Conservation (phyloP, 805 yeast genomes). For the Kregervanrija delftensis region DNA sequence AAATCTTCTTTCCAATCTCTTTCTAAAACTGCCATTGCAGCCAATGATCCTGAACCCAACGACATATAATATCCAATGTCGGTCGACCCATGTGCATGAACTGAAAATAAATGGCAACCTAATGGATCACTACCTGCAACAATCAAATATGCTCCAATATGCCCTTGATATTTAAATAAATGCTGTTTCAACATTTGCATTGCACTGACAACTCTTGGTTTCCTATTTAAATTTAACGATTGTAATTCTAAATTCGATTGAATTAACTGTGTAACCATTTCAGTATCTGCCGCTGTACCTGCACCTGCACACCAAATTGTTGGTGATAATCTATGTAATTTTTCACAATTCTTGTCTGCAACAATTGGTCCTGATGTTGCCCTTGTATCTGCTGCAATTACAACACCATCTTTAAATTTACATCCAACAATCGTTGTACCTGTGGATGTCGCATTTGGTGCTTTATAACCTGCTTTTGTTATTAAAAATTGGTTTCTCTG, state of each 20-base stretch:
- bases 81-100: slow-evolving; percentile 97
- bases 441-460: slow-evolving; percentile 90
- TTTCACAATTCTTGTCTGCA: slow-evolving; percentile 97
- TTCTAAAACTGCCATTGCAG: slow-evolving; percentile 97
- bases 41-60: slow-evolving; percentile 93
- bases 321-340: slow-evolving; percentile 84
- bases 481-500: slow-evolving; percentile 79
- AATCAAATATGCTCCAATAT: slow-evolving; percentile 93
- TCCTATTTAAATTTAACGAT: slow-evolving; percentile 71
- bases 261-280: slow-evolving; percentile 92
- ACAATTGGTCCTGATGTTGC: slow-evolving; percentile 96
- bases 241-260: slow-evolving; percentile 89
- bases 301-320: slow-evolving; percentile 99
- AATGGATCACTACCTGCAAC: slow-evolving; percentile 98
- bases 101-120: slow-evolving; percentile 86
- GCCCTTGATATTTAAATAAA: slow-evolving; percentile 94
- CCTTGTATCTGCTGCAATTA: slow-evolving; percentile 97
- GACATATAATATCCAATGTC: slow-evolving; percentile 92
- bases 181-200: slow-evolving; percentile 92
- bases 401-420: slow-evolving; percentile 87
- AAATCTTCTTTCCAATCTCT: slow-evolving; percentile 76
- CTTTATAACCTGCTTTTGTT: slow-evolving; percentile 56
- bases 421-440: slow-evolving; percentile 99
- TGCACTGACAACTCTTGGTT: slow-evolving; percentile 91
- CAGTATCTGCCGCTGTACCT: slow-evolving; percentile 99